These are phyloP conservation scores for Cladorrhinum sp. DNA, from an alignment of 2,329 filamentous ascomycete genomes.

Conservation along the genomic window DNA sequence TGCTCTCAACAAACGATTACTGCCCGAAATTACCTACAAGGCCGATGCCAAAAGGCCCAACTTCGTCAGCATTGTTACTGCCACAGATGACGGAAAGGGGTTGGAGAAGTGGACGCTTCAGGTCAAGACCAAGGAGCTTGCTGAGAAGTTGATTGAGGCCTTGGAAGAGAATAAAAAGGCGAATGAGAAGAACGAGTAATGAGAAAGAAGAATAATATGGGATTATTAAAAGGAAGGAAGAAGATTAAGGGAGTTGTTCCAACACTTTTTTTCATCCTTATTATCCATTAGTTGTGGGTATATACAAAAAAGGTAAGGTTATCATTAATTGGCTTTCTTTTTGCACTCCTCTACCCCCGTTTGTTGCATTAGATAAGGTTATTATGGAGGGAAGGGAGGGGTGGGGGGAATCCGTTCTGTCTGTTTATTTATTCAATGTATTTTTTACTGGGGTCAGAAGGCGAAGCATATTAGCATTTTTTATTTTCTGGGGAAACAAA, in stretches of 20 bases:
- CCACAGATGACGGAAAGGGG: constrained; percentile 55
- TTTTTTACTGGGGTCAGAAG: not conserved
- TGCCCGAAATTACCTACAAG: constrained; percentile 62
- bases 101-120: constrained; percentile 70
- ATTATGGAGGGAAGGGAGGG: constrained; percentile 2
- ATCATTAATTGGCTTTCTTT: constrained; percentile 16
- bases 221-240: not conserved
- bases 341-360: not conserved
- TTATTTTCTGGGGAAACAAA: not conserved
- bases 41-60: constrained; percentile 49
- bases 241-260: not conserved
- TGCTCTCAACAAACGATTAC: constrained; percentile 66
- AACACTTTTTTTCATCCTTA: not conserved
- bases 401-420: constrained; percentile 8
- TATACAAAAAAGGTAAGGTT: constrained; percentile 22
- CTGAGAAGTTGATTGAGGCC: constrained; percentile 50
- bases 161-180: constrained; percentile 55
- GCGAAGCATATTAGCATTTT: not conserved
- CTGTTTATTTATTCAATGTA: not conserved
- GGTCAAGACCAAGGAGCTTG: constrained; percentile 62
- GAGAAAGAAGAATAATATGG: not conserved
- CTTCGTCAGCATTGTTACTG: constrained; percentile 57
- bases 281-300: constrained; percentile 14
- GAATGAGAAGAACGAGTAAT: constrained; percentile 47
- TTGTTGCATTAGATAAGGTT: constrained; percentile 24